Percentiles rank a stretch among this genome's conserved stretches.
Evolutionary conservation across 2,329 filamentous ascomycete species (phyloP).

Genomic region (Neopestalotiopsis rosae): DNA sequence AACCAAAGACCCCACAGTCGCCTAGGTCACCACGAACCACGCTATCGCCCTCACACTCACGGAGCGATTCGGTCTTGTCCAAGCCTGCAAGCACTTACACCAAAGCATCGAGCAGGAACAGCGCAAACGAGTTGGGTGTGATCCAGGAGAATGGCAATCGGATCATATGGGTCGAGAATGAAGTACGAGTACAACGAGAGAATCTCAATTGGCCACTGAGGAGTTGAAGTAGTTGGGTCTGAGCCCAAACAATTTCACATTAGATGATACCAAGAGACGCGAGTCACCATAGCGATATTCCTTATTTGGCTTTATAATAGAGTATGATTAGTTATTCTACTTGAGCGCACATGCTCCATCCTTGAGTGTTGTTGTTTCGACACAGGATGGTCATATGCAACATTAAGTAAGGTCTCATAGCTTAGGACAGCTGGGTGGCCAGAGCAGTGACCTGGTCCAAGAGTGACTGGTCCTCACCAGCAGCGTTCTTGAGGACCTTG

Average conservation of each 20-base stretch:
- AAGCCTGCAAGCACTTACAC: slow-evolving; percentile 29
- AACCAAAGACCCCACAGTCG: slow-evolving; percentile 21
- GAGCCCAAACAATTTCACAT: background rate
- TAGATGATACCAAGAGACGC: slow-evolving; percentile 13
- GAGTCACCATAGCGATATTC: slow-evolving; percentile 17
- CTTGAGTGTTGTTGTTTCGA: background rate
- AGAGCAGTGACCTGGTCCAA: slow-evolving; percentile 54
- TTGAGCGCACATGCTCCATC: background rate
- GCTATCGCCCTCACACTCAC: slow-evolving; percentile 24
- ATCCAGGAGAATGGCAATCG: slow-evolving; percentile 20
- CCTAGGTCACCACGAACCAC: slow-evolving; percentile 25
- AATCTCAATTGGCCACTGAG: slow-evolving; percentile 33
- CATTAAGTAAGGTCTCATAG: background rate
- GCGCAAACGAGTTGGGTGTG: slow-evolving; percentile 30
- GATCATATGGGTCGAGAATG: slow-evolving; percentile 38
- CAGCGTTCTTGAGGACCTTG: slow-evolving; percentile 63
- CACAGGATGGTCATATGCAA: background rate
- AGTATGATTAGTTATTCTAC: background rate
- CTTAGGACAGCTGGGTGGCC: slow-evolving; percentile 16
- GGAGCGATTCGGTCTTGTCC: slow-evolving; percentile 20
- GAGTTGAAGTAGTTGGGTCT: slow-evolving; percentile 18
- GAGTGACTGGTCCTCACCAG: slow-evolving; percentile 52
- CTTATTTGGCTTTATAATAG: background rate
- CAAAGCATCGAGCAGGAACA: slow-evolving; percentile 30
- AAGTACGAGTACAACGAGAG: slow-evolving; percentile 30